phyloP scores from a whole-genome alignment of 306 rosid genomes.

The Glycyrrhiza uralensis region DNA sequence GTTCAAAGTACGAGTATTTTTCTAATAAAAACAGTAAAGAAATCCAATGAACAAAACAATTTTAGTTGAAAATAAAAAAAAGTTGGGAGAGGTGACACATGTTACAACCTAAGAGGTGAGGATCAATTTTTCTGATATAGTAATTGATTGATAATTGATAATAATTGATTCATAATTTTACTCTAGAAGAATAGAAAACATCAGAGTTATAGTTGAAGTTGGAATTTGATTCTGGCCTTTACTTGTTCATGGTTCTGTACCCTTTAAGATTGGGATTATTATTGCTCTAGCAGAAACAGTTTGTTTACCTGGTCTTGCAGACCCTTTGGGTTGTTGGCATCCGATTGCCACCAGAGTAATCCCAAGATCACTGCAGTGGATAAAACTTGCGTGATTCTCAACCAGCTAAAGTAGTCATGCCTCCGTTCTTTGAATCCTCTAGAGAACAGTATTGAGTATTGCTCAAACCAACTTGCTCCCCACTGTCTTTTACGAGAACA shows the following conservation, averaged over 20 bases:
- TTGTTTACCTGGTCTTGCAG: conserved; percentile 85
- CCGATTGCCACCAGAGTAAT: conserved; percentile 96
- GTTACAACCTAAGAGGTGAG: too few species aligned
- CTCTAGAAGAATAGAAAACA: not conserved
- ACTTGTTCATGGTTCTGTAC: too few species aligned
- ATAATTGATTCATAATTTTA: too few species aligned
- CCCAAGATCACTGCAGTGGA: conserved; percentile 87
- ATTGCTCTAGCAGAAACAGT: not conserved
- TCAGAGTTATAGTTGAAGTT: not conserved
- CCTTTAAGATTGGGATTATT: too few species aligned
- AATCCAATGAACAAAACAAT: too few species aligned
- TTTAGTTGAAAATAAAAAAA: too few species aligned
- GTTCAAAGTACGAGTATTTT: too few species aligned
- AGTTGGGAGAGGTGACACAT: too few species aligned
- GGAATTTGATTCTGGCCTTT: not conserved
- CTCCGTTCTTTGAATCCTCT: conserved; percentile 87
- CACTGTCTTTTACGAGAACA: conserved; percentile 51
- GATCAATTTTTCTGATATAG: too few species aligned
- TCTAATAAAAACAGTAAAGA: too few species aligned
- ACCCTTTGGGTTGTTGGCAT: conserved; percentile 49
- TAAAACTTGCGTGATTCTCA: conserved; percentile 93
- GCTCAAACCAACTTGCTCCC: conserved; percentile 90
- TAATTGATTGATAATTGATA: too few species aligned
- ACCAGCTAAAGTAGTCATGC: conserved; percentile 95
- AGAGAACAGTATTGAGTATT: conserved; percentile 56